These are phyloP conservation scores for Lactifluus piperatus DNA, from an alignment of 768 basidiomycete genomes.

Conservation along the genomic window DNA sequence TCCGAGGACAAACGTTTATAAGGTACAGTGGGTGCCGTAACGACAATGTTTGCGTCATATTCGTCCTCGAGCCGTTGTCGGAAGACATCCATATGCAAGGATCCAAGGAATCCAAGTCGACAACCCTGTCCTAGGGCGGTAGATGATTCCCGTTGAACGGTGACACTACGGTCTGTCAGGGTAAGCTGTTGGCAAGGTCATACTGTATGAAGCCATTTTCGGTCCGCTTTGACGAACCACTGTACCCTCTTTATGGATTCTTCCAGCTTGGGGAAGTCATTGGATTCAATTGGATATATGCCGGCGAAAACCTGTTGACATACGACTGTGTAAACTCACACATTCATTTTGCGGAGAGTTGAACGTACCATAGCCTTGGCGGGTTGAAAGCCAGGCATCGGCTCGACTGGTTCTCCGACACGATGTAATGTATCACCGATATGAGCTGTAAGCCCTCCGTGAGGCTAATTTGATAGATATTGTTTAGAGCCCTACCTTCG, in stretches of 20 bases:
- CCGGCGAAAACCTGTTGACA: constrained; percentile 78
- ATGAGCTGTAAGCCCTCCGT: constrained; percentile 46
- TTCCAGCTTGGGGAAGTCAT: constrained; percentile 88
- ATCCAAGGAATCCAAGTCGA: constrained; percentile 90
- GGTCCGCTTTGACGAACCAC: constrained; percentile 13
- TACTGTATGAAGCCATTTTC: constrained; percentile 1
- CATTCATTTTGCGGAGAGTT: neutral
- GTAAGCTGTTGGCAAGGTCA: constrained; percentile 45
- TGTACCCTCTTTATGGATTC: constrained; percentile 87
- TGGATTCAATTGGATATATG: constrained; percentile 86
- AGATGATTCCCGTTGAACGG: constrained; percentile 85
- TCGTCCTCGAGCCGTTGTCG: constrained; percentile 96
- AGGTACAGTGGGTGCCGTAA: constrained; percentile 94
- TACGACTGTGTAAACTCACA: neutral
- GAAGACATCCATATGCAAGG: constrained; percentile 94
- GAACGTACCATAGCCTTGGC: constrained; percentile 81
- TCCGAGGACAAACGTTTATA: constrained; percentile 55
- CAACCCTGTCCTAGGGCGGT: constrained; percentile 92
- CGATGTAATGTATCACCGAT: constrained; percentile 91
- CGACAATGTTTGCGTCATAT: constrained; percentile 87
- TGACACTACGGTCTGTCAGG: constrained; percentile 82
- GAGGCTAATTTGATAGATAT: neutral
- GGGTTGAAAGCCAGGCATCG: constrained; percentile 86
- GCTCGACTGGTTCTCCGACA: constrained; percentile 61
- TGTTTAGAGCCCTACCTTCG: constrained; percentile 50